Base-by-base conservation (phyloP, 2,329 filamentous ascomycete genomes). In the Aureobasidium sp. region DNA sequence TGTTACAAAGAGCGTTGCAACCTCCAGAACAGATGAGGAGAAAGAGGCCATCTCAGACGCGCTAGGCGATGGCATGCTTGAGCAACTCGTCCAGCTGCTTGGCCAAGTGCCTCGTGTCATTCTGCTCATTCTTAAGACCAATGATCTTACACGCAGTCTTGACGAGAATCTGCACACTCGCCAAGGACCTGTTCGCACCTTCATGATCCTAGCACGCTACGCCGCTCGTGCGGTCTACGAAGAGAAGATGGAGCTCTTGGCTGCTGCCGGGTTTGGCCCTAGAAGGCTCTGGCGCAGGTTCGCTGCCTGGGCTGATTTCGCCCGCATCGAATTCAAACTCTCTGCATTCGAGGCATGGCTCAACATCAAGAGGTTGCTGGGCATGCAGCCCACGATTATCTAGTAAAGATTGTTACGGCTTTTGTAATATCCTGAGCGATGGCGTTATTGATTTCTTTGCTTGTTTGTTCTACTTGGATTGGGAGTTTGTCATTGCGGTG, bases 91-190 rank as follows among this genome's bases (percentile, higher is more conserved):
- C 8, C 87, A 92, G 67, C 80, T 99, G 67, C 84, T 99, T 5
- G 90, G 91, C 52, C 85, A 90, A 69, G 92, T 99, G 7, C 94
- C 94, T 0, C 82, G 91, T 48, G 90, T 99, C 66, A 96, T 99
- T 61, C 81, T 99, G 14, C 80, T 99, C 31, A 97, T 99, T 67
- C 82, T 99, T 65, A 99, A 99, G 78, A 99, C 94, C 2, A 99
- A 99, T 73, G 94, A 99, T 76, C 79, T 99, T 42, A 99, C 94
- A 17, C 86, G 94, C 66, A 94, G 88, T 69, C 82, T 99, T 20
- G 94, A 99, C 72, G 94, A 99, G 78, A 92, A 88, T 71, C 79
- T 95, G 41, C 88, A 92, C 61, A 94, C 90, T 0, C 81, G 83
- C 7, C 75, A 85, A 68, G 84, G 85, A 0, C 84, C 84, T 0